Evolutionary conservation across 2,329 filamentous ascomycete genomes (phyloP).

Genomic region (Leptoxyphium fumago): DNA sequence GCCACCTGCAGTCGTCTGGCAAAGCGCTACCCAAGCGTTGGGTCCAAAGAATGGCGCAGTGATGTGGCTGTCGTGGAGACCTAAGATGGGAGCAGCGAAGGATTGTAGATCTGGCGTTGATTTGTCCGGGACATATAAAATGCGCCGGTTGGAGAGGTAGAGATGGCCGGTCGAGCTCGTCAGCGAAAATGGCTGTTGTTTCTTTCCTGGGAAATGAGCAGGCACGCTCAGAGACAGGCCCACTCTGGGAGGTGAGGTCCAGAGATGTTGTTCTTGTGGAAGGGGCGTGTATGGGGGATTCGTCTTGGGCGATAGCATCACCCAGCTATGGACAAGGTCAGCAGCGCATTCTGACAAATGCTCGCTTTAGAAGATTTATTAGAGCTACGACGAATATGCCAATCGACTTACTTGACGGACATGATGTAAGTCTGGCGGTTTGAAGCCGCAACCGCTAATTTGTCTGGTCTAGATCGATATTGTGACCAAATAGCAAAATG

Average conservation of each 20-base stretch:
- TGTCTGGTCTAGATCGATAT: no score
- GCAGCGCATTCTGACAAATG: slow-evolving; percentile 2
- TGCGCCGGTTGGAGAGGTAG: slow-evolving; percentile 34
- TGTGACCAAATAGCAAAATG: no score
- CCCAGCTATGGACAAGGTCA: slow-evolving; percentile 48
- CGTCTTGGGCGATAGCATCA: slow-evolving; percentile 64
- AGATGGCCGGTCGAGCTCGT: slow-evolving; percentile 10
- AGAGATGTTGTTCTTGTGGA: slow-evolving; percentile 67
- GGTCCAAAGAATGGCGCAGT: slow-evolving; percentile 83
- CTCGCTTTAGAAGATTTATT: no score
- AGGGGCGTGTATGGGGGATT: slow-evolving; percentile 57
- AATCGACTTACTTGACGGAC: slow-evolving; percentile 7
- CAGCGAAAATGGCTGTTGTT: slow-evolving; percentile 24
- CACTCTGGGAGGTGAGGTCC: slow-evolving; percentile 66
- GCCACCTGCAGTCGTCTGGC: slow-evolving; percentile 69
- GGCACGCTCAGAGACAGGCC: slow-evolving; percentile 45
- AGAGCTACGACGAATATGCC: not conserved
- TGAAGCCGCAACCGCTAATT: no score
- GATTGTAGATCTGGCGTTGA: slow-evolving; percentile 60
- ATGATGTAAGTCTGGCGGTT: slow-evolving; percentile 3
- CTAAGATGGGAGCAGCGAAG: slow-evolving; percentile 77
- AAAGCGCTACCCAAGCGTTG: slow-evolving; percentile 72
- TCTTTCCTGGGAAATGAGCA: slow-evolving; percentile 49
- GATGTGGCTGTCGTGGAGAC: slow-evolving; percentile 73
- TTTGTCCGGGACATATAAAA: slow-evolving; percentile 72